Conservation (phyloP, 768 basidiomycete species). For the Heimioporus sp. region DNA sequence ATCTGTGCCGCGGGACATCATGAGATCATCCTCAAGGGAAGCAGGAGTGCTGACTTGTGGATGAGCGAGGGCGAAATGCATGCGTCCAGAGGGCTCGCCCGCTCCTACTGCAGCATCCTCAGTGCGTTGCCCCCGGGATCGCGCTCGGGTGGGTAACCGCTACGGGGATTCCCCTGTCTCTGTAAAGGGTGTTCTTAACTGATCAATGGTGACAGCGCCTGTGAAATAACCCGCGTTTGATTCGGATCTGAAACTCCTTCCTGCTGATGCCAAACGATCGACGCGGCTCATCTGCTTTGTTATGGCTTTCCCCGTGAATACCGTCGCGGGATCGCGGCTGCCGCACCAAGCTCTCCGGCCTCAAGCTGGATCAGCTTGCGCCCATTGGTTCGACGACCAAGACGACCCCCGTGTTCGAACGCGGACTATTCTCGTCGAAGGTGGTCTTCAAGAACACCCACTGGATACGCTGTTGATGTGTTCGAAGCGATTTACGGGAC, state of each 20-base stretch:
- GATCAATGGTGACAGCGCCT: constrained; percentile 30
- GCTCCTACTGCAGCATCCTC: constrained; percentile 23
- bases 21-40: constrained; percentile 32
- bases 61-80: constrained; percentile 30
- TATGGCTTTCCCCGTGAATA: constrained; percentile 40
- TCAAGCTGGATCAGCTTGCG: constrained; percentile 40
- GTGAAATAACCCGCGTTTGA: constrained; percentile 41
- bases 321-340: constrained; percentile 14
- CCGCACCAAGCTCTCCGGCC: constrained; percentile 27
- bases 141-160: constrained; percentile 22
- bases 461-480: constrained; percentile 51
- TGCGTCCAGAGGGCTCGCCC: constrained; percentile 19
- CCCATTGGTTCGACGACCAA: constrained; percentile 39
- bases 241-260: constrained; percentile 43
- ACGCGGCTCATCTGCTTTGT: constrained; percentile 38
- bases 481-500: too few relatives aligned
- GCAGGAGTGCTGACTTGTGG: constrained; percentile 19
- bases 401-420: constrained; percentile 43
- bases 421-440: constrained; percentile 30
- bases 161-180: too few relatives aligned
- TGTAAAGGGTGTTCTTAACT: constrained; percentile 29
- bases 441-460: constrained; percentile 38
- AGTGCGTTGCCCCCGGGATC: constrained; percentile 22
- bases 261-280: not conserved
- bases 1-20: constrained; percentile 21